Evolutionary conservation across 208 protist species (phyloP).

Genomic region (Trypanosoma scelopori): DNA sequence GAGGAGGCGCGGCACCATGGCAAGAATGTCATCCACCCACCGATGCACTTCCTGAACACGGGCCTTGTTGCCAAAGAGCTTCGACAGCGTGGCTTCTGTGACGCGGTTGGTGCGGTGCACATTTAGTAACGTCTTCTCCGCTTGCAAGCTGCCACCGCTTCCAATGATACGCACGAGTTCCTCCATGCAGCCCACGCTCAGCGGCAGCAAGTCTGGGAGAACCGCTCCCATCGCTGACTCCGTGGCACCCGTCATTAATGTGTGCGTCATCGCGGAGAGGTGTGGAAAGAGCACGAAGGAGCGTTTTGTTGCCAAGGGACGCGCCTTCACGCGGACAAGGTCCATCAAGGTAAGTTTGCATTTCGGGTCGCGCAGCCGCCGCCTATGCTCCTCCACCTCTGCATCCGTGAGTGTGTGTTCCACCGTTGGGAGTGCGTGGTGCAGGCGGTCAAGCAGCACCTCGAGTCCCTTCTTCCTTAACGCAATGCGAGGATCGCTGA

Average conservation of each 20-base stretch:
- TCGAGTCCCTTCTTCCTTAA: slow-evolving; percentile 83
- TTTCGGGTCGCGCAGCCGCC: slow-evolving; percentile 75
- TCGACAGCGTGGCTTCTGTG: slow-evolving; percentile 68
- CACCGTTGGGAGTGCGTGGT: slow-evolving; percentile 83
- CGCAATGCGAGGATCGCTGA: slow-evolving; percentile 49
- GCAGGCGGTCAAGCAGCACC: slow-evolving; percentile 86
- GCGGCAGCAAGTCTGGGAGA: slow-evolving; percentile 42
- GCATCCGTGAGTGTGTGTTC: slow-evolving; percentile 79
- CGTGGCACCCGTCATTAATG: slow-evolving; percentile 10
- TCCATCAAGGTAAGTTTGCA: slow-evolving; percentile 75
- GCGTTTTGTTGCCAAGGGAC: slow-evolving; percentile 82
- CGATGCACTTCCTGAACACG: slow-evolving; percentile 64
- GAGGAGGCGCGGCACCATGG: slow-evolving; percentile 15
- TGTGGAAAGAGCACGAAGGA: slow-evolving; percentile 68
- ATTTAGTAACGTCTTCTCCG: slow-evolving; percentile 86
- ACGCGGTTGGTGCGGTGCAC: slow-evolving; percentile 66
- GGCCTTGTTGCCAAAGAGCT: slow-evolving; percentile 80
- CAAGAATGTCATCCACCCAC: slow-evolving; percentile 37
- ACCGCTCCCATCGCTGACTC: slow-evolving; percentile 1
- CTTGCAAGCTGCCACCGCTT: slow-evolving; percentile 82
- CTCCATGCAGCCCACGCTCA: slow-evolving; percentile 69
- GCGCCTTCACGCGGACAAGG: slow-evolving; percentile 79
- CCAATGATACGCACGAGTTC: slow-evolving; percentile 84
- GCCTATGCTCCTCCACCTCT: slow-evolving; percentile 75
- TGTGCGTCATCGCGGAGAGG: slow-evolving; percentile 42